Base-by-base conservation (phyloP, 2,329 filamentous ascomycete species). In the Colletotrichum lini region DNA sequence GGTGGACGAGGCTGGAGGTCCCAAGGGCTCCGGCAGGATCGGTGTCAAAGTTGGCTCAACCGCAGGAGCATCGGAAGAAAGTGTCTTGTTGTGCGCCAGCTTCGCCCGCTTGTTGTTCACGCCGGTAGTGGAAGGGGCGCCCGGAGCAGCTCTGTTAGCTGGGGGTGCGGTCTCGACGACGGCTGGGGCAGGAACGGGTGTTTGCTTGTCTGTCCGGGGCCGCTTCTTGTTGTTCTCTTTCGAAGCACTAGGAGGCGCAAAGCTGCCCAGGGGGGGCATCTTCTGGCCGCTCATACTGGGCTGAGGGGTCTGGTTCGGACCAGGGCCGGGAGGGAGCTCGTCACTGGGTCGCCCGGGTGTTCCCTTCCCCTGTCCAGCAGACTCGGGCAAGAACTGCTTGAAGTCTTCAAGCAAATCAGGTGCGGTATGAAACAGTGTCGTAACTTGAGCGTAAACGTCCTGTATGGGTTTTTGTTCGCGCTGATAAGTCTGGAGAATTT, bases 401-500 rank as follows among this genome's bases (percentile, higher is more conserved):
- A 99, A 99, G 78, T 99, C 96, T 81, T 99, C 96, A 2, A 99
- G 86, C 15, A 99, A 89, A 82, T 99, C 96, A 5, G 96, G 96
- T 0, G 97, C 96, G 6, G 93, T 93, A 79, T 94, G 95, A 84
- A 99, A 99, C 1, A 99, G 86, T 42, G 93, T 93, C 0, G 97
- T 99, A 30, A 99, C 96, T 81, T 99, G 96, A 1, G 94, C 93
- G 80, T 99, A 99, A 3, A 99, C 96, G 81, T 99, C 96, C 80
- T 98, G 95, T 47, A 99, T 99, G 0, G 96, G 97, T 79, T 98
- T 98, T 64, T 96, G 97, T 81, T 99, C 96, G 68, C 96, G 91
- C 82, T 99, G 96, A 78, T 99, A 99, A 2, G 96, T 99, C 82
- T 99, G 96, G 56, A 99, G 85, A 59, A 99, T 99, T 80, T 99